A percentile compares a stretch with the other conserved stretches of the same genome.
Conservation (phyloP, 495 filamentous ascomycete genomes). For the Tuber umbilicatum region DNA sequence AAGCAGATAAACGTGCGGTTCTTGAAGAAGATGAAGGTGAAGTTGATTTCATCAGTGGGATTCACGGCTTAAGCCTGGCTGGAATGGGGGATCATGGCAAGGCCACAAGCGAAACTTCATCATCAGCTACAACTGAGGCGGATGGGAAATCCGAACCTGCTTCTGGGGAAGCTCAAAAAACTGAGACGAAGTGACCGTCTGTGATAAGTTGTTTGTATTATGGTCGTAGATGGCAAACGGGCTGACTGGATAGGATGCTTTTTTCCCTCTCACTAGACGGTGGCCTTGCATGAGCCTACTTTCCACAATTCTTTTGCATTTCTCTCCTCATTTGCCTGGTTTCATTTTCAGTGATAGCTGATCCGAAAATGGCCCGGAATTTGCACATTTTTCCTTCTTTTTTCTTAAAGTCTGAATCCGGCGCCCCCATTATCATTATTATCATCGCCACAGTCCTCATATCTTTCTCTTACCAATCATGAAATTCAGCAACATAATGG, state of each 20-base stretch:
- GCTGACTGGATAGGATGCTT: not conserved
- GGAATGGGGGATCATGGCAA: constrained; percentile 13
- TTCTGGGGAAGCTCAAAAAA: not conserved
- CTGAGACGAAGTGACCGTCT: not conserved
- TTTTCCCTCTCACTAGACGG: not conserved
- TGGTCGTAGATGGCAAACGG: not conserved
- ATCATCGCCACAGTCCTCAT: not conserved
- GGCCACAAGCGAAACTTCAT: not conserved
- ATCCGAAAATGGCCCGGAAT: not conserved
- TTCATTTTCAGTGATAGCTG: not conserved
- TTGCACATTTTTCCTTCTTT: not conserved
- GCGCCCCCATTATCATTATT: not conserved
- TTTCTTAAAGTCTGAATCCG: not conserved
- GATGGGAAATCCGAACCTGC: not conserved
- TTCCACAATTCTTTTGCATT: not conserved
- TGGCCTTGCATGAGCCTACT: not conserved
- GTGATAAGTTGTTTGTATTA: not conserved
- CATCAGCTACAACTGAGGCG: not conserved
- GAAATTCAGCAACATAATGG: not conserved
- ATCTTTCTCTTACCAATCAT: not conserved
- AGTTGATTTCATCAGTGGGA: constrained; percentile 30
- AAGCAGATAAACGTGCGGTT: constrained; percentile 34
- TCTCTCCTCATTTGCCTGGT: not conserved
- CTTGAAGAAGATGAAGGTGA: constrained; percentile 38
- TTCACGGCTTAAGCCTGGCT: not conserved